Base-by-base conservation (phyloP, 1,139 yeast genomes). In the Suhomyces maxii region DNA sequence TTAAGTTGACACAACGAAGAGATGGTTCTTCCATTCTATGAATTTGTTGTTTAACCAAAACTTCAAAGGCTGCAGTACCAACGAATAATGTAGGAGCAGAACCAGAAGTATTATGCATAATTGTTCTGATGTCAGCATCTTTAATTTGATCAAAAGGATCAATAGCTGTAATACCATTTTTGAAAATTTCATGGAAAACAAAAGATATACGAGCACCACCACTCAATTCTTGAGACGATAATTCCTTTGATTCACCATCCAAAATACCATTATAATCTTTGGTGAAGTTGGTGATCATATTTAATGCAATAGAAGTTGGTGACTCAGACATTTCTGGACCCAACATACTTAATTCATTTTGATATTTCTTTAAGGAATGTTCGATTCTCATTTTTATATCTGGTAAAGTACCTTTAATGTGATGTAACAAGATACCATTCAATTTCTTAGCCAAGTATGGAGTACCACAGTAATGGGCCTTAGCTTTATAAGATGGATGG, bases 171-270 rank as follows among this genome's bases (percentile, higher is more conserved):
- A 93, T 82, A 68, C 99, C 99, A 64, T 89, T 90, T 64, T 91
- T 86, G 75, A 84, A 93, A 50, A 93, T 87, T 71, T 93, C 99
- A 65, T 93, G 99, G 76, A 93, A 93, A 28, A 93, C 99, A 76
- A 91, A 95, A 31, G 96, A 86, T 56, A 93, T 88, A 78, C 99
- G 88, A 2, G 99, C 99, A 67, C 99, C 99, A 68, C 97, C 97
- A 54, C 91, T 84, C 57, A 90, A 79, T 68, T 90, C 97, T 65
- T 83, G 83, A 13, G 88, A 80, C 8, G 93, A 83, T 56, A 93
- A 79, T 65, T 93, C 98, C 63, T 83, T 89, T 13, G 95, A 85
- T 67, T 89, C 95, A 71, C 99, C 99, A 62, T 89, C 95, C 58
- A 93, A 75, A 45, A 93, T 88, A 11, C 96, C 95, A 54, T 83